Evolutionary conservation across 768 basidiomycete genomes (phyloP).

Genomic region (Nevesoporus exiguus): DNA sequence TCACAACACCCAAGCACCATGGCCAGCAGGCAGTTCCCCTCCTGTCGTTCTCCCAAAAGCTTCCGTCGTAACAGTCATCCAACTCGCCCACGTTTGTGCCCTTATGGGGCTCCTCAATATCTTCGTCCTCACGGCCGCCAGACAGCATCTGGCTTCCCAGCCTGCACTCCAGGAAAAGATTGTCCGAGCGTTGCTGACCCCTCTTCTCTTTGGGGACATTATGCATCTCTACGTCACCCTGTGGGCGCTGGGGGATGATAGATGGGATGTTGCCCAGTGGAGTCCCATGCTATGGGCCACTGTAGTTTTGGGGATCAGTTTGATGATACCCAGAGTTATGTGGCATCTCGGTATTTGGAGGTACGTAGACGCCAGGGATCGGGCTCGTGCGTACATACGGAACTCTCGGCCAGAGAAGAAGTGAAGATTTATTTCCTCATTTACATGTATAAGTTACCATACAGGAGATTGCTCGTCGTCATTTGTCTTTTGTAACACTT

Average conservation of each 20-base stretch:
- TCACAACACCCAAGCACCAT: constrained; percentile 74
- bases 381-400: constrained; percentile 11
- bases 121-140: constrained; percentile 59
- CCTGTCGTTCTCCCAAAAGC: constrained; percentile 52
- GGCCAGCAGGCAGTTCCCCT: constrained; percentile 49
- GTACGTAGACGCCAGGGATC: constrained; percentile 66
- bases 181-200: constrained; percentile 56
- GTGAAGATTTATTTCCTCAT: constrained; percentile 22
- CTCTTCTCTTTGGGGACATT: constrained; percentile 67
- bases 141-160: constrained; percentile 54
- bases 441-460: constrained; percentile 14
- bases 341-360: constrained; percentile 78
- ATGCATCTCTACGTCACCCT: constrained; percentile 64
- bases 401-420: constrained; percentile 7
- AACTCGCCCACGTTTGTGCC: constrained; percentile 75
- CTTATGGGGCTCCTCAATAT: constrained; percentile 69
- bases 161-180: constrained; percentile 73
- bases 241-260: constrained; percentile 72
- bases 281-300: constrained; percentile 69
- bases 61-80: constrained; percentile 65
- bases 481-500: background rate
- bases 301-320: constrained; percentile 54
- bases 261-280: constrained; percentile 62
- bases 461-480: background rate
- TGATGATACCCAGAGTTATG: constrained; percentile 65